A percentile compares a stretch with the other conserved stretches of the same genome.
These are phyloP conservation scores for Rosa persica DNA, from an alignment of 306 rosid species.

Conservation along the genomic window DNA sequence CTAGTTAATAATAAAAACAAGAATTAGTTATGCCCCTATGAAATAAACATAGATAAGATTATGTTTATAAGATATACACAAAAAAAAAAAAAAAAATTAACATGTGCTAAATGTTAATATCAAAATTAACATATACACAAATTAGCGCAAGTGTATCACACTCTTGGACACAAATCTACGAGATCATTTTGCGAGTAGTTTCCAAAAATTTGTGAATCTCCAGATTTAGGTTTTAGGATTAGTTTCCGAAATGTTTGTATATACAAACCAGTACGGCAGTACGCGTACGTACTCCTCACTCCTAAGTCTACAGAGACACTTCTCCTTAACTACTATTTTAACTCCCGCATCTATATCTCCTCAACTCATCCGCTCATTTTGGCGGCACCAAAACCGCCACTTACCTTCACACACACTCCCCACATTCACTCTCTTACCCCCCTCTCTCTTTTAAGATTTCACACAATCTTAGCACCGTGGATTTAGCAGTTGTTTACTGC, in stretches of 20 bases:
- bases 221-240: neutral
- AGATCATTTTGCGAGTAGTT: neutral
- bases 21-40: too few relatives aligned
- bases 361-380: conserved; percentile 52
- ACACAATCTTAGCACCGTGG: conserved; percentile 22
- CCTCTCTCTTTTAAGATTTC: conserved; percentile 20
- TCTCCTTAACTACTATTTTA: neutral
- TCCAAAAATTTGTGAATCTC: neutral
- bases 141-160: neutral
- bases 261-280: neutral
- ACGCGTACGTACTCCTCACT: neutral
- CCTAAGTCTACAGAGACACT: neutral
- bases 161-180: neutral
- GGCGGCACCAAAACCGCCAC: conserved; percentile 89
- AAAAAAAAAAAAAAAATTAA: too few relatives aligned
- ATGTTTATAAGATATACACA: too few relatives aligned
- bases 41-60: too few relatives aligned
- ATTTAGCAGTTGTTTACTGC: conserved; percentile 39
- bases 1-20: too few relatives aligned
- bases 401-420: conserved; percentile 34
- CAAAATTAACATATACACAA: neutral
- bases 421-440: conserved; percentile 21
- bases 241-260: neutral
- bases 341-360: neutral
- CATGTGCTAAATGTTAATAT: neutral